Base-by-base conservation (phyloP, 2,329 filamentous ascomycete genomes). In the Fusarium chaquense region DNA sequence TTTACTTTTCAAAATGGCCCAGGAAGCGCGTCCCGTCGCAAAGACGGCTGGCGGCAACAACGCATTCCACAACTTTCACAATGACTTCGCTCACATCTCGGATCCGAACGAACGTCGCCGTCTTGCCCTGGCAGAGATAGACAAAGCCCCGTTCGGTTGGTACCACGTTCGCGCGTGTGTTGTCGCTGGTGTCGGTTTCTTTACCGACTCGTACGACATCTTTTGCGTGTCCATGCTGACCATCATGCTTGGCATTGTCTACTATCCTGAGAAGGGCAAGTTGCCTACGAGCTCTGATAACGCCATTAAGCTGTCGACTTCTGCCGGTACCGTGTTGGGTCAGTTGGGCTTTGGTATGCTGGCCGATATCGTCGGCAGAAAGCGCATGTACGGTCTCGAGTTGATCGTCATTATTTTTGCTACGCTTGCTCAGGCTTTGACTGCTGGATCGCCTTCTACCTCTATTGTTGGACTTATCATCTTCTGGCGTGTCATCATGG, bases 121-220 rank as follows among this genome's bases (percentile, higher is more conserved):
- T 68, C 88, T 93, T 33, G 93, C 93, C 43, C 90, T 96, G 54
- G 91, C 91, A 38, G 91, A 94, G 80, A 91, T 95, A 72, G 92
- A 95, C 82, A 91, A 91, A 81, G 92, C 91, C 12, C 90, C 90
- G 5, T 94, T 95, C 65, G 91, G 92, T 75, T 95, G 92, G 92
- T 93, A 94, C 77, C 93, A 96, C 76, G 87, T 94, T 62, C 87
- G 92, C 41, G 91, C 92, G 61, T 87, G 92, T 56, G 81, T 92
- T 11, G 92, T 95, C 26, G 92, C 92, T 32, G 93, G 93, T 74
- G 91, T 95, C 66, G 93, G 93, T 73, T 96, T 97, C 87, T 96
- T 96, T 81, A 95, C 93, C 18, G 93, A 95, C 77, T 91, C 91
- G 5, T 95, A 94, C 80, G 90, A 92, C 76, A 93, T 94, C 82